Percentiles rank a stretch among this genome's conserved stretches.
These are phyloP conservation scores for Ceriops decandra DNA, from an alignment of 345 rosid genomes.

Conservation along the genomic window DNA sequence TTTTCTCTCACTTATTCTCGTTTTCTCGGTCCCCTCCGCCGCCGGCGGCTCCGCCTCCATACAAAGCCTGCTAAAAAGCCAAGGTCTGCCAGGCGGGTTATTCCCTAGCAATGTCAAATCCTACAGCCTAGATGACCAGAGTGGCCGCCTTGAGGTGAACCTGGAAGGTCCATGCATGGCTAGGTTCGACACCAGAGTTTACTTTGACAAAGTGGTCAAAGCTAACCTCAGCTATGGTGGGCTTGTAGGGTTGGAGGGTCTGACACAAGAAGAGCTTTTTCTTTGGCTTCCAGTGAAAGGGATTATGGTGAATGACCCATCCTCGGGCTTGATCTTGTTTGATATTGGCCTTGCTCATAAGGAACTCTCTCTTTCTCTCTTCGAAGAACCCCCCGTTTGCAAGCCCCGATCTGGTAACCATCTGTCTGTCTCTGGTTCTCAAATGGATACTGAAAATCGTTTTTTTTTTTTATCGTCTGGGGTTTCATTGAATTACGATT, in stretches of 20 bases:
- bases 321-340: slow-evolving; percentile 73
- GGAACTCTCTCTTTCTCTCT: slow-evolving; percentile 74
- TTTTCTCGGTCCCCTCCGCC: slow-evolving; percentile 12
- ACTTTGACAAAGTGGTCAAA: slow-evolving; percentile 58
- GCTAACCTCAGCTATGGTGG: slow-evolving; percentile 89
- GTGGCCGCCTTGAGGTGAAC: slow-evolving; percentile 59
- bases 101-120: slow-evolving; percentile 66
- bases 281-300: slow-evolving; percentile 85
- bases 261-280: slow-evolving; percentile 76
- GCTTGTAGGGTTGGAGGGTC: slow-evolving; percentile 68
- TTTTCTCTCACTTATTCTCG: slow-evolving; percentile 20
- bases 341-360: slow-evolving; percentile 85
- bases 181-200: slow-evolving; percentile 64
- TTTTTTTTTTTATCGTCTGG: neutral
- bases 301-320: slow-evolving; percentile 65
- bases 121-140: slow-evolving; percentile 43
- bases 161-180: slow-evolving; percentile 70
- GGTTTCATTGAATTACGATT: no score
- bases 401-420: slow-evolving; percentile 42
- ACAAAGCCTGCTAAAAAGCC: slow-evolving; percentile 56
- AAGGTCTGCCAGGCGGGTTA: slow-evolving; percentile 79
- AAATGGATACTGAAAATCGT: no score
- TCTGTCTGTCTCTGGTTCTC: neutral
- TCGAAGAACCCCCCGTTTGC: slow-evolving; percentile 88
- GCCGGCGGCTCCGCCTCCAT: slow-evolving; percentile 37